Base-by-base conservation (phyloP, 2,329 filamentous ascomycete species). In the Pyrenophora teres region DNA sequence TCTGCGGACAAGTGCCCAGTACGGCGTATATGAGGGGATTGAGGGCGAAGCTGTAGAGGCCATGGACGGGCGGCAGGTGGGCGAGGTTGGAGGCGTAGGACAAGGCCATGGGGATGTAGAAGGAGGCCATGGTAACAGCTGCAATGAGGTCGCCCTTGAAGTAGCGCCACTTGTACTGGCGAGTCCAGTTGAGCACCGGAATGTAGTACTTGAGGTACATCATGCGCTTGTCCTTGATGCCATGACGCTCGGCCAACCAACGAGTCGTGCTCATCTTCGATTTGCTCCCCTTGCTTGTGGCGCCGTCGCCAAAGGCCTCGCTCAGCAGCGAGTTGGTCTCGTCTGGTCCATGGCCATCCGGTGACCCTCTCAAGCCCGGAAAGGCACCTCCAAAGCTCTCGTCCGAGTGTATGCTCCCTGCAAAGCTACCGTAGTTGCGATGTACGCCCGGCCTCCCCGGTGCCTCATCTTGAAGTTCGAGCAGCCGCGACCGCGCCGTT, bases 41-140 rank as follows among this genome's bases (percentile, higher is more conserved):
- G 77, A 97, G 90, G 56, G 95, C 90, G 71, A 97, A 97, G 13
- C 90, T 85, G 76, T 97, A 99, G 3, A 99, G 81, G 0, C 94
- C 94, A 68, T 96, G 93, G 65, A 97, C 92, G 0, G 94, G 89
- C 7, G 93, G 92, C 1, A 97, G 86, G 70, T 97, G 94, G 5
- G 89, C 92, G 36, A 99, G 85, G 69, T 97, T 97, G 35, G 90
- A 86, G 48, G 94, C 92, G 59, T 95, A 88, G 0, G 94, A 97
- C 12, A 99, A 83, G 0, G 92, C 89, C 92, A 99, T 97, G 44
- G 94, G 94, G 32, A 99, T 88, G 73, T 99, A 99, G 77, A 99
- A 94, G 21, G 92, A 96, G n/a, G 93, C 90, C 78, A 99, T 88
- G n/a, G 94, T 97, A 57, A 97, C 73, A 41, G 93, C 92, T 7